Evolutionary conservation across 1,284 basidiomycete genomes (phyloP), one percentile per base, ranked within the genome.

Genomic region (Ustilago xerochloae): DNA sequence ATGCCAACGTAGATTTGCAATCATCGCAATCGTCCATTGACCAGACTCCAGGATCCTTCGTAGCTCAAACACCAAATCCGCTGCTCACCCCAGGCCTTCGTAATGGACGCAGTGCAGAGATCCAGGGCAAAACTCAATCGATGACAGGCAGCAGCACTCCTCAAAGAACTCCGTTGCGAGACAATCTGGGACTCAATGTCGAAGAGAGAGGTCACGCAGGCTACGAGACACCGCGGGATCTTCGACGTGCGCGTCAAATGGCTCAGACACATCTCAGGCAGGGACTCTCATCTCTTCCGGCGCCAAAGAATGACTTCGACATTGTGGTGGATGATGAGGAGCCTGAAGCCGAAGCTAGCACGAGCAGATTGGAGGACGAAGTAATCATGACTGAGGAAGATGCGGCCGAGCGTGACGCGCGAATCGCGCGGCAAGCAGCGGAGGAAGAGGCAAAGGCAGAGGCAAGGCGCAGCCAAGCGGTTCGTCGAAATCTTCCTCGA

Each of bases 281-380:
- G 18, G 92, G 92, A 1, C 97, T 99, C 84, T 89, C 88, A 83
- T 90, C 86, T 67, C 87, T 99, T 16, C 97, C 97, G 0, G 91
- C 90, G 74, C 95, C 97, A 0, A 94, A 97, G 86, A 99, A 99
- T 85, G 96, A 99, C 85, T 99, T 98, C 80, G 95, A 99, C 85
- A 87, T 99, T 43, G 89, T 96, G 24, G 90, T 97, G 5, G 93
- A 93, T 5, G 89, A 62, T 4, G 53, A 69, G 4, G 58, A 69
- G 5, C 46, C 41, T 1, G 76, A 65, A 22, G 45, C 61, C 6
- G 39, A 57, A 20, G 54, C 55, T 15, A 39, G 46, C 22, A 22
- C 50, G 24, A 33, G 48, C 39, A 18, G 39, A 24, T 26, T 47
- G 0, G 69, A 72, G 10, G 63, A 61, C 4, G 56, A 54, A 15